These are phyloP conservation scores for Jackrogersella minutella DNA, from an alignment of 495 filamentous ascomycete genomes.

Conservation along the genomic window DNA sequence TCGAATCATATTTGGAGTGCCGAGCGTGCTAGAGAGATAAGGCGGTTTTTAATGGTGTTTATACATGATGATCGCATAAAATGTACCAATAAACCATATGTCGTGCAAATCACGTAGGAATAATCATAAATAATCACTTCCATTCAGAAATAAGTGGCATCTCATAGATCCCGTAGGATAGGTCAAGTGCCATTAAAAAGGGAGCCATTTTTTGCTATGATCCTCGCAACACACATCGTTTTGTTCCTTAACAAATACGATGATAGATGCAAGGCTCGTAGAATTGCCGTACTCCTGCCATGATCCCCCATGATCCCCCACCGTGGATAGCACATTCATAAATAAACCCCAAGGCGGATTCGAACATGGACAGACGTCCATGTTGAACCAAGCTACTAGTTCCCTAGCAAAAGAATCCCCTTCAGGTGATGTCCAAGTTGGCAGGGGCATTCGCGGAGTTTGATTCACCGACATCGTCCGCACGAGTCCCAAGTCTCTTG, in stretches of 20 bases:
- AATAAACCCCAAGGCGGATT: slow-evolving; percentile 16
- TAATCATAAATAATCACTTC: background rate
- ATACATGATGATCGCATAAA: background rate
- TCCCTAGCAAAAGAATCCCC: slow-evolving; percentile 28
- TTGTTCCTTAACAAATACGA: slow-evolving; percentile 28
- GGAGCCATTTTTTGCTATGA: slow-evolving; percentile 21
- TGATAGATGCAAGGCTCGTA: slow-evolving; percentile 28
- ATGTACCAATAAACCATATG: background rate
- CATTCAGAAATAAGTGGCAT: slow-evolving; percentile 12
- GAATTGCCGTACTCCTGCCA: slow-evolving; percentile 22
- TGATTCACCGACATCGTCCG: slow-evolving; percentile 23
- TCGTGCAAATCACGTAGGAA: background rate
- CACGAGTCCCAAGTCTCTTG: slow-evolving; percentile 18
- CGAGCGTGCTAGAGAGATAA: background rate
- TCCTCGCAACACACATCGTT: slow-evolving; percentile 30
- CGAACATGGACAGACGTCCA: slow-evolving; percentile 17
- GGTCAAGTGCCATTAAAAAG: slow-evolving; percentile 34
- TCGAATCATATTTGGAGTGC: background rate
- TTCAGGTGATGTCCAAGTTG: slow-evolving; percentile 32
- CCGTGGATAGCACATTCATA: slow-evolving; percentile 27
- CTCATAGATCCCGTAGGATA: slow-evolving; percentile 35
- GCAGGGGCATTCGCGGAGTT: slow-evolving; percentile 14
- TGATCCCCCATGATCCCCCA: slow-evolving; percentile 22
- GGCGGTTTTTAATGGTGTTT: background rate
- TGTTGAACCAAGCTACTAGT: slow-evolving; percentile 27